Evolutionary conservation across 2,329 filamentous ascomycete species (phyloP).

Genomic region (Ceratocystis alfenasii): DNA sequence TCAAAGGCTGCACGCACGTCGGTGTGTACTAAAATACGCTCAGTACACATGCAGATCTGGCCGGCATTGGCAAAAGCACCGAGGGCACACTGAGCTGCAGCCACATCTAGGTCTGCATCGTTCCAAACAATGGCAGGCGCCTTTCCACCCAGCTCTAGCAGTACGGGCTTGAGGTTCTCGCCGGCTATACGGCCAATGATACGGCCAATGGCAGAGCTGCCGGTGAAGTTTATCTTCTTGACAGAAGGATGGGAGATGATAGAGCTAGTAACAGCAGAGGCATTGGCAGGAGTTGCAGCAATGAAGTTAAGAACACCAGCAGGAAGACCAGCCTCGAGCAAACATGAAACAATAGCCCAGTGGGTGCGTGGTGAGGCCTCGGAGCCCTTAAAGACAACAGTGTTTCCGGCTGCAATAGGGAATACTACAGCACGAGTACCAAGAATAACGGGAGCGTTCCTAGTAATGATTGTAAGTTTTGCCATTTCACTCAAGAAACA

Average conservation of each 20-base stretch:
- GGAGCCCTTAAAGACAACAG: slow-evolving; percentile 58
- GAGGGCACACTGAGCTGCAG: slow-evolving; percentile 54
- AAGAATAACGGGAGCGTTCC: slow-evolving; percentile 48
- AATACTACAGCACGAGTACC: slow-evolving; percentile 44
- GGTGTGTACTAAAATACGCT: slow-evolving; percentile 53
- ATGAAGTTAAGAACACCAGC: slow-evolving; percentile 63
- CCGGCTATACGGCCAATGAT: slow-evolving; percentile 61
- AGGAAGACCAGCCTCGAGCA: slow-evolving; percentile 66
- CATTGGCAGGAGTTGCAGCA: slow-evolving; percentile 52
- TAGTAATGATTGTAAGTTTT: slow-evolving; percentile 25
- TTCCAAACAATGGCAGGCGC: slow-evolving; percentile 65
- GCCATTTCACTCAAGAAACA: neutral
- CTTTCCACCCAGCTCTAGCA: slow-evolving; percentile 77
- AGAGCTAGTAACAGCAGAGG: slow-evolving; percentile 51
- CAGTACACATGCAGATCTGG: slow-evolving; percentile 79
- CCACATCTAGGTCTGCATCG: slow-evolving; percentile 63
- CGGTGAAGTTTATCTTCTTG: slow-evolving; percentile 80
- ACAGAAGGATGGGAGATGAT: slow-evolving; percentile 56
- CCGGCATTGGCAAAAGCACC: slow-evolving; percentile 64
- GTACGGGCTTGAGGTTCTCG: slow-evolving; percentile 62
- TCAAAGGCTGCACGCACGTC: slow-evolving; percentile 38
- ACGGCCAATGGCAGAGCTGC: slow-evolving; percentile 59
- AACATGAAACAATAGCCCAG: slow-evolving; percentile 49
- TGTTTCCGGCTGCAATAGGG: slow-evolving; percentile 68
- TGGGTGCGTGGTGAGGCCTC: slow-evolving; percentile 55